A percentile compares a stretch with the other conserved stretches of the same genome.
Evolutionary conservation across 2,329 filamentous ascomycete species (phyloP).

Genomic region (Cladosporium oxysporum): DNA sequence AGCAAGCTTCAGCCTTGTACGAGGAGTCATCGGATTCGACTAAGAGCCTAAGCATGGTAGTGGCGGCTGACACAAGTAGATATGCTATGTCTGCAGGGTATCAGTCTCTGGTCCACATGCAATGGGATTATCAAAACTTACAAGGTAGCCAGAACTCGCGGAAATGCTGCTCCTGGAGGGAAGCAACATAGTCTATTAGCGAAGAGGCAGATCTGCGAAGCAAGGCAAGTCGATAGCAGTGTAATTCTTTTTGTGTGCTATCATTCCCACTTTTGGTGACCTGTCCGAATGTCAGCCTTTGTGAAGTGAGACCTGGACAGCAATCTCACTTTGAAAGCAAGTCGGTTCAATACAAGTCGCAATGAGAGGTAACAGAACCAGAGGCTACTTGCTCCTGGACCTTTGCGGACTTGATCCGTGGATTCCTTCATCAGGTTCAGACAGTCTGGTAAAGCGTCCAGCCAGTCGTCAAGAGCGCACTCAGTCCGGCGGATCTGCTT

Average conservation of each 20-base stretch:
- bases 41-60: slow-evolving; percentile 53
- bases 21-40: slow-evolving; percentile 53
- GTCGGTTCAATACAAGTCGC: slow-evolving; percentile 37
- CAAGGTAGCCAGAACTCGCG: slow-evolving; percentile 54
- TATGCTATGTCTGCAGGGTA: slow-evolving; percentile 48
- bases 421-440: slow-evolving; percentile 24
- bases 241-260: slow-evolving; percentile 28
- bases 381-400: slow-evolving; percentile 38
- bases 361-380: slow-evolving; percentile 45
- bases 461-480: slow-evolving; percentile 37
- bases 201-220: slow-evolving; percentile 52
- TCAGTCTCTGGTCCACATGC: not conserved
- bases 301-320: not conserved
- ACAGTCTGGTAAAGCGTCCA: slow-evolving; percentile 39
- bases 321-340: slow-evolving; percentile 27
- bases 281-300: not conserved
- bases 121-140: not conserved
- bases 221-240: slow-evolving; percentile 42
- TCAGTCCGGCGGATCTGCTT: slow-evolving; percentile 38
- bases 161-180: slow-evolving; percentile 49
- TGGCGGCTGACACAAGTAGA: slow-evolving; percentile 56
- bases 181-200: slow-evolving; percentile 53
- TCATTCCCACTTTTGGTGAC: not conserved
- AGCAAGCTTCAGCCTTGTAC: slow-evolving; percentile 50
- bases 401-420: slow-evolving; percentile 21